A percentile compares a stretch with the other conserved stretches of the same genome.
These are phyloP conservation scores for Pezicula neosporulosa DNA, from an alignment of 2,329 filamentous ascomycete species.

Conservation along the genomic window DNA sequence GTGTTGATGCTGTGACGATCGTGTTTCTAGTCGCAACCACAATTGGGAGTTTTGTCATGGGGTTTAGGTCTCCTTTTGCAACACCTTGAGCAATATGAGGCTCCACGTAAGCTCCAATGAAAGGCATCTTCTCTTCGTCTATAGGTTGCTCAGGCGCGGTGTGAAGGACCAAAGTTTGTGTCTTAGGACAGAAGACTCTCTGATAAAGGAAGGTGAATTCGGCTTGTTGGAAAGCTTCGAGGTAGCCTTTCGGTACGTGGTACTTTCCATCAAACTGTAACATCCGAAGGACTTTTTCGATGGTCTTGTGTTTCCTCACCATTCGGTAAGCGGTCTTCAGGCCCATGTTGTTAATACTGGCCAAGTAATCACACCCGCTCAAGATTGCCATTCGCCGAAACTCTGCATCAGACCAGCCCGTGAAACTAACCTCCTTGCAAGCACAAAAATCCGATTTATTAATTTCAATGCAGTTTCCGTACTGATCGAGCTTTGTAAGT, in stretches of 20 bases:
- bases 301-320: conserved; percentile 83
- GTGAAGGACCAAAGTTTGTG: conserved; percentile 69
- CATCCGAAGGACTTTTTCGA: conserved; percentile 78
- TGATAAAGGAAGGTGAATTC: conserved; percentile 93
- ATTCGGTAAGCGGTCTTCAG: conserved; percentile 91
- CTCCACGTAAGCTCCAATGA: conserved; percentile 73
- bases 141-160: conserved; percentile 62
- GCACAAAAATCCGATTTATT: conserved; percentile 85
- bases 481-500: conserved; percentile 90
- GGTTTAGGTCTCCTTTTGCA: conserved; percentile 79
- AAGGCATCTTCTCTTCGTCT: conserved; percentile 69
- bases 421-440: conserved; percentile 82
- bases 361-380: conserved; percentile 94
- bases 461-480: conserved; percentile 90
- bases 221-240: conserved; percentile 77
- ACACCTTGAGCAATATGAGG: conserved; percentile 68
- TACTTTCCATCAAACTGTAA: conserved; percentile 87
- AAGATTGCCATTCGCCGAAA: conserved; percentile 96
- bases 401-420: conserved; percentile 87
- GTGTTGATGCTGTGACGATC: conserved; percentile 13
- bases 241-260: conserved; percentile 75
- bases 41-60: conserved; percentile 73
- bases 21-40: conserved; percentile 25
- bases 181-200: conserved; percentile 83
- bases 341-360: conserved; percentile 79